Evolutionary conservation across 805 yeast species (phyloP).

Genomic region (Zygosaccharomyces bailii): DNA sequence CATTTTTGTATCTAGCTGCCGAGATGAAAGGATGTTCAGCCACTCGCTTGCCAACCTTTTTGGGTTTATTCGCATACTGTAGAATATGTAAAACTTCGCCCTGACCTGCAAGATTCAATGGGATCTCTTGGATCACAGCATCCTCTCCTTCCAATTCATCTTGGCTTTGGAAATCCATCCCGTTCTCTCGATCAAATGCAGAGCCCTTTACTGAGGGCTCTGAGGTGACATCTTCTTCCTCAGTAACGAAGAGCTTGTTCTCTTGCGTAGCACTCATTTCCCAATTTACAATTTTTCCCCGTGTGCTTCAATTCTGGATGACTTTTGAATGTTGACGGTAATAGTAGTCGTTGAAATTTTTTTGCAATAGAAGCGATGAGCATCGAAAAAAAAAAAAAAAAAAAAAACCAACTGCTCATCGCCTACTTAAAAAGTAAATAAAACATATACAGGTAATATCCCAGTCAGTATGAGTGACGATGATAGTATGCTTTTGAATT

Average conservation of each 20-base stretch:
- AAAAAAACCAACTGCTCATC: too few relatives aligned
- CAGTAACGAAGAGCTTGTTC: conserved; percentile 36
- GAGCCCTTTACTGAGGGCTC: conserved; percentile 15
- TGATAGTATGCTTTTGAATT: conserved; percentile 60
- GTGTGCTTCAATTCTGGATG: too few relatives aligned
- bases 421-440: background rate
- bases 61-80: conserved; percentile 51
- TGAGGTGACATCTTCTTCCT: conserved; percentile 35
- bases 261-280: conserved; percentile 14
- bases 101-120: conserved; percentile 45
- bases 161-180: conserved; percentile 18
- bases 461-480: conserved; percentile 30
- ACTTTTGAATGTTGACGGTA: too few relatives aligned
- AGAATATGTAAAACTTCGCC: conserved; percentile 41
- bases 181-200: conserved; percentile 12
- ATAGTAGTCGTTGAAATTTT: conserved; percentile 13
- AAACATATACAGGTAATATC: too few relatives aligned
- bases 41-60: conserved; percentile 25
- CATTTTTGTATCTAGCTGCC: conserved; percentile 54
- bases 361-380: conserved; percentile 23
- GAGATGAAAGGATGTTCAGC: conserved; percentile 39
- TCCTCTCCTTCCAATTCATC: conserved; percentile 45
- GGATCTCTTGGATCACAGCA: conserved; percentile 59
- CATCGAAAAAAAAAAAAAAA: too few relatives aligned
- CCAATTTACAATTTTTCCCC: background rate